These are phyloP conservation scores for Tympanopsis confertula DNA, from an alignment of 2,329 filamentous ascomycete genomes.

Conservation along the genomic window DNA sequence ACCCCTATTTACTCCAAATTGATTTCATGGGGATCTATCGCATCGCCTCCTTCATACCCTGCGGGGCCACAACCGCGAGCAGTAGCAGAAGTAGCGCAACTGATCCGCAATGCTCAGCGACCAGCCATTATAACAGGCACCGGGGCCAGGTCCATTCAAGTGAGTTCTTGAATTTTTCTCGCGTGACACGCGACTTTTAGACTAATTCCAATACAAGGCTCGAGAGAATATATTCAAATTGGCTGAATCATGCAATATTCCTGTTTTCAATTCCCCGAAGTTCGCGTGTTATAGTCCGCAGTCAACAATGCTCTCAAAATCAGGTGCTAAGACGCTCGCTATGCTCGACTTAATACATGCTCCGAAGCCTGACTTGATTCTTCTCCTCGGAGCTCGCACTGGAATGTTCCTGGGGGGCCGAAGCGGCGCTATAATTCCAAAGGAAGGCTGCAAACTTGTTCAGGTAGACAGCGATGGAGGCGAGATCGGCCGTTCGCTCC, in stretches of 20 bases:
- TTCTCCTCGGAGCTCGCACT: constrained; percentile 26
- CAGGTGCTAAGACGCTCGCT: too few relatives aligned
- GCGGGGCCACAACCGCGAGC: constrained; percentile 22
- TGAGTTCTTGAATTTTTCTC: too few relatives aligned
- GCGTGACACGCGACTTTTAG: too few relatives aligned
- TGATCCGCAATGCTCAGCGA: constrained; percentile 19
- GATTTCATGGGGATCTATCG: constrained; percentile 27
- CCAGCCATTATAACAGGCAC: constrained; percentile 28
- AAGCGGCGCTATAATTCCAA: constrained; percentile 22
- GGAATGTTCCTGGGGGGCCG: constrained; percentile 25
- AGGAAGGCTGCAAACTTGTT: constrained; percentile 19
- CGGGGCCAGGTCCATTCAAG: constrained; percentile 18
- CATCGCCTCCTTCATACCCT: constrained; percentile 14
- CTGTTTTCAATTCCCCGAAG: constrained; percentile 26
- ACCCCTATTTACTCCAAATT: constrained; percentile 20
- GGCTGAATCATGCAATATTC: constrained; percentile 18
- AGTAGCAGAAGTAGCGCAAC: constrained; percentile 15
- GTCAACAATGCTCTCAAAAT: too few relatives aligned
- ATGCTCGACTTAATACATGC: too few relatives aligned
- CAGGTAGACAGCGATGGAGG: constrained; percentile 28
- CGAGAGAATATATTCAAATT: constrained; percentile 17
- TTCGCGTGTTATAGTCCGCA: constrained; percentile 14
- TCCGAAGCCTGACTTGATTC: constrained; percentile 21
- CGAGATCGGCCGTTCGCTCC: constrained; percentile 26
- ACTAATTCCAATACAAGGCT: too few relatives aligned